Evolutionary conservation across 1,284 basidiomycete genomes (phyloP).

Genomic region (Phellopilus nigrolimitatus): DNA sequence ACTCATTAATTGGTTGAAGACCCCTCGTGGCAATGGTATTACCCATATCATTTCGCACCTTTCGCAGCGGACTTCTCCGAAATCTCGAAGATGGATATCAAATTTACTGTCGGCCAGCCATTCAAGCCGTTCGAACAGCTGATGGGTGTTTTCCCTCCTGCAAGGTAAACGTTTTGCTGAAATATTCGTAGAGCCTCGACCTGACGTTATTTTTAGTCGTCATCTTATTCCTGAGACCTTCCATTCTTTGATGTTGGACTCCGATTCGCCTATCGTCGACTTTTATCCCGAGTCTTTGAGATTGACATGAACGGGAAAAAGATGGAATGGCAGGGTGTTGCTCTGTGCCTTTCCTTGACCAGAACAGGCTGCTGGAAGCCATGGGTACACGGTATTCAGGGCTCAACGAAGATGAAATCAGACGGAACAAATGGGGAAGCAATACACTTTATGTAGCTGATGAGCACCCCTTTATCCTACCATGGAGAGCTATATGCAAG

Average conservation of each 20-base stretch:
- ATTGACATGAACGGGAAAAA: slow-evolving; percentile 99
- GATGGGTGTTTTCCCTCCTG: slow-evolving; percentile 97
- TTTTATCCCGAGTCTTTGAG: slow-evolving; percentile 92
- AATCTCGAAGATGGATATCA: slow-evolving; percentile 74
- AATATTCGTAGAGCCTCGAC: slow-evolving; percentile 3
- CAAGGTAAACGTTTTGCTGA: slow-evolving; percentile 48
- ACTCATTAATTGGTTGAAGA: slow-evolving; percentile 37
- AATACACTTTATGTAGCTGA: slow-evolving; percentile 85
- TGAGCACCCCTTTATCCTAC: slow-evolving; percentile 82
- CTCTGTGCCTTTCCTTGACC: slow-evolving; percentile 95
- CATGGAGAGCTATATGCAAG: slow-evolving; percentile 91
- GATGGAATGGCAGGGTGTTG: slow-evolving; percentile 99
- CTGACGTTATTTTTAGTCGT: slow-evolving; percentile 48
- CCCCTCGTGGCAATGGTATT: slow-evolving; percentile 99
- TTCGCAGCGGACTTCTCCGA: slow-evolving; percentile 95
- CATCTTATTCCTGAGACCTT: slow-evolving; percentile 84
- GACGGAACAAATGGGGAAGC: slow-evolving; percentile 83
- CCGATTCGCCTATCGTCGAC: slow-evolving; percentile 90
- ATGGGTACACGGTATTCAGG: slow-evolving; percentile 73
- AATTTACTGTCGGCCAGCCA: slow-evolving; percentile 76
- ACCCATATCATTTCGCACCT: slow-evolving; percentile 97
- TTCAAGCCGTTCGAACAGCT: slow-evolving; percentile 98
- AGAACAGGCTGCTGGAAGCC: slow-evolving; percentile 76
- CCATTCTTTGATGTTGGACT: slow-evolving; percentile 85
- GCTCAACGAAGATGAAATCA: slow-evolving; percentile 78